Evolutionary conservation across 345 rosid species (phyloP).

Genomic region (Eutrema heterophyllum): DNA sequence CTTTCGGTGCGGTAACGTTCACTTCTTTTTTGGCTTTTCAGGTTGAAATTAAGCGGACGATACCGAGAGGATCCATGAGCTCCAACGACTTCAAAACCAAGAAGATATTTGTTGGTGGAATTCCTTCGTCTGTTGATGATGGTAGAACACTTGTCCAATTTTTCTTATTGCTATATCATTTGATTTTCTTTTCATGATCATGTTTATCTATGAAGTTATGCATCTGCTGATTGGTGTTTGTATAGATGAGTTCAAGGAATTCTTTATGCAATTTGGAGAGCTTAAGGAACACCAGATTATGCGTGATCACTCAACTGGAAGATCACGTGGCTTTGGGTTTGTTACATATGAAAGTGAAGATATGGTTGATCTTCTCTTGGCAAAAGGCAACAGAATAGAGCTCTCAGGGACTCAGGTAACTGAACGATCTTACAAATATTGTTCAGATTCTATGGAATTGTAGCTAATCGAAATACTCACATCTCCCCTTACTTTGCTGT

Average conservation of each 20-base stretch:
- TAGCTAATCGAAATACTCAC: background rate
- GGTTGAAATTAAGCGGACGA: slow-evolving; percentile 94
- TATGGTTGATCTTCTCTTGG: slow-evolving; percentile 64
- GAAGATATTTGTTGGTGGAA: slow-evolving; percentile 97
- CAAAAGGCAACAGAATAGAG: slow-evolving; percentile 65
- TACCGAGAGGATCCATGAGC: slow-evolving; percentile 77
- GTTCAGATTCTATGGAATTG: background rate
- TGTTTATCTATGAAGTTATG: background rate
- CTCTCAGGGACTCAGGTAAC: slow-evolving; percentile 61
- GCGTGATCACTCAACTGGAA: slow-evolving; percentile 67
- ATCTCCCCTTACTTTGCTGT: background rate
- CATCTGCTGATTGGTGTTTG: slow-evolving; percentile 14
- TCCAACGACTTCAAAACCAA: slow-evolving; percentile 82
- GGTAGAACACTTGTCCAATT: slow-evolving; percentile 34
- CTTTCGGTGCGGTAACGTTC: background rate
- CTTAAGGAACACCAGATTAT: slow-evolving; percentile 69
- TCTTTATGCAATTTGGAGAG: slow-evolving; percentile 65
- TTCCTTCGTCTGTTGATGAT: slow-evolving; percentile 76
- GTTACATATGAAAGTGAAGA: slow-evolving; percentile 63
- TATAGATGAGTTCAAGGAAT: slow-evolving; percentile 73
- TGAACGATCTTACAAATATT: background rate
- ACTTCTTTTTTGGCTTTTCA: slow-evolving; percentile 20
- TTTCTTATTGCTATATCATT: background rate
- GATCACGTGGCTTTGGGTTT: slow-evolving; percentile 85
- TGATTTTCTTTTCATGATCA: background rate